Evolutionary conservation across 2,329 filamentous ascomycete genomes (phyloP).

Genomic region (Chalara sp.): DNA sequence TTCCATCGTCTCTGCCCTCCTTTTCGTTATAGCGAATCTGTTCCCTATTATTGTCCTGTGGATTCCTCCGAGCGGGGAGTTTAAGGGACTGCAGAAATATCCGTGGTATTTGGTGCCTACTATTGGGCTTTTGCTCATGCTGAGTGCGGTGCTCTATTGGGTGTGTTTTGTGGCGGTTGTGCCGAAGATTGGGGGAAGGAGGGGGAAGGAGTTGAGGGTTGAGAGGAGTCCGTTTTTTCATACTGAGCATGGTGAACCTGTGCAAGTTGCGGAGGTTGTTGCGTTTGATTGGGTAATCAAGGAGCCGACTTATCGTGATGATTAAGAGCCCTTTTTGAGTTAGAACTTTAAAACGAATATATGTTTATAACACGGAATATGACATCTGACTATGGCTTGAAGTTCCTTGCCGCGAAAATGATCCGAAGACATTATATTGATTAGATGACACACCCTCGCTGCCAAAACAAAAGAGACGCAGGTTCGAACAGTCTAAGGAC

Average conservation of each 20-base stretch:
- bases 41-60: background rate
- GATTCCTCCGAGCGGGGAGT: background rate
- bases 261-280: too few relatives aligned
- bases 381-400: too few relatives aligned
- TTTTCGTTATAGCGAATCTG: background rate
- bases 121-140: background rate
- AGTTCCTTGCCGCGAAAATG: too few relatives aligned
- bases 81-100: background rate
- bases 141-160: background rate
- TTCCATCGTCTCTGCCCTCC: background rate
- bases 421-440: too few relatives aligned
- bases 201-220: background rate
- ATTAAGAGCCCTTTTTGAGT: too few relatives aligned
- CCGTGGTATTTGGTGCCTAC: background rate
- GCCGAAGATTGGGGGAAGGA: background rate
- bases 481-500: conserved; percentile 1
- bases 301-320: too few relatives aligned
- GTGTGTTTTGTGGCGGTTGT: background rate
- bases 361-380: too few relatives aligned
- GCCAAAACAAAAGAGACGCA: conserved; percentile 2
- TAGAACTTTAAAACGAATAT: too few relatives aligned
- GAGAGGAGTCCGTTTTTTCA: background rate
- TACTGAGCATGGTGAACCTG: too few relatives aligned
- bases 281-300: too few relatives aligned
- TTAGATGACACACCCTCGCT: background rate